These are phyloP conservation scores for Arachnomyces sp. DNA, from an alignment of 2,329 filamentous ascomycete species.

Conservation along the genomic window DNA sequence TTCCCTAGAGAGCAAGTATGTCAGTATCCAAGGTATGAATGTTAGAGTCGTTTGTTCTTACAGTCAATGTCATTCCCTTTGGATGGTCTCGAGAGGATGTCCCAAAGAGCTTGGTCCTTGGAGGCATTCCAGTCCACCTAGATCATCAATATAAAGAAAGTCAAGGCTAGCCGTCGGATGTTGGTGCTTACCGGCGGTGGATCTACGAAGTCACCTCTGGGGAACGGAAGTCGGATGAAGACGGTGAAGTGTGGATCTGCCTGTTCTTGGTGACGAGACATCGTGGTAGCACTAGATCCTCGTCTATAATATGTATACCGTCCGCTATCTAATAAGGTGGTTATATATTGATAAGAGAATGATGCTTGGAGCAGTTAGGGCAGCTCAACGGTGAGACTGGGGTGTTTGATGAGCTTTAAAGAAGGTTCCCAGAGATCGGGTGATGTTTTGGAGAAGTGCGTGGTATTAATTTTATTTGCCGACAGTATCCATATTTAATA, in stretches of 20 bases:
- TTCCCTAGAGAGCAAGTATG: constrained; percentile 52
- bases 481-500: too few relatives aligned
- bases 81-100: constrained; percentile 72
- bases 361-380: too few relatives aligned
- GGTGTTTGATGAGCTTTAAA: too few relatives aligned
- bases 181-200: constrained; percentile 63
- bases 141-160: constrained; percentile 15
- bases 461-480: too few relatives aligned
- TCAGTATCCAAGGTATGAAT: neutral
- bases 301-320: too few relatives aligned
- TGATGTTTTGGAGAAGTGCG: too few relatives aligned
- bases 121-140: constrained; percentile 80
- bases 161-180: neutral
- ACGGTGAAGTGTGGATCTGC: constrained; percentile 51
- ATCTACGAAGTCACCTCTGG: constrained; percentile 79
- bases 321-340: too few relatives aligned
- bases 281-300: too few relatives aligned
- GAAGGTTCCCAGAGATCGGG: too few relatives aligned
- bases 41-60: constrained; percentile 36
- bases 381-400: too few relatives aligned
- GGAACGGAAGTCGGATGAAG: constrained; percentile 83
- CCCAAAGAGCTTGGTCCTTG: constrained; percentile 87
- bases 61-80: constrained; percentile 80
- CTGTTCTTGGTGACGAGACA: neutral
- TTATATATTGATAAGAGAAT: too few relatives aligned